Conservation (phyloP, 2,329 filamentous ascomycete genomes). For the Hypomyces rosellus region DNA sequence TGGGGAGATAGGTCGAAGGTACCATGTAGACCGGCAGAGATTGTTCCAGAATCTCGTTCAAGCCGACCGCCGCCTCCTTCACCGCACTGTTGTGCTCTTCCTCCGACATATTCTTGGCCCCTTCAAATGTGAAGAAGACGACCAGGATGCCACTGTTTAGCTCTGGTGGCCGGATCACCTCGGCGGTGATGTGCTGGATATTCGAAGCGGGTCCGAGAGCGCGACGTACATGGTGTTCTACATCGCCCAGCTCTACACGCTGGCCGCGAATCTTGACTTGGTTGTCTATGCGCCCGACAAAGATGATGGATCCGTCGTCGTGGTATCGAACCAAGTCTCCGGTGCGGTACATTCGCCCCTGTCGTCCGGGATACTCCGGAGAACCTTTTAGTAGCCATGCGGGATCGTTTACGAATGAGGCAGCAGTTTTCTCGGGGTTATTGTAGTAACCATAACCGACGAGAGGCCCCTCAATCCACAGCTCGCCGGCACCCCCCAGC, state of each 20-base stretch:
- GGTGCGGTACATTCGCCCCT: background rate
- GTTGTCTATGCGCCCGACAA: slow-evolving; percentile 37
- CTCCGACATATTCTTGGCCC: too few species aligned
- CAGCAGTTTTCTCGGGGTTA: background rate
- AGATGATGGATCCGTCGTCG: background rate
- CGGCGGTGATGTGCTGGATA: too few species aligned
- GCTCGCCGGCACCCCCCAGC: background rate
- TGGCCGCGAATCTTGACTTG: slow-evolving; percentile 51
- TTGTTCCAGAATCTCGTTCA: too few species aligned
- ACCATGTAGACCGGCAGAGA: too few species aligned
- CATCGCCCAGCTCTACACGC: slow-evolving; percentile 35
- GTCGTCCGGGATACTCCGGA: background rate
- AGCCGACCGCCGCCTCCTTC: too few species aligned
- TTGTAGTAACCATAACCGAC: background rate
- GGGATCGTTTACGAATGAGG: background rate
- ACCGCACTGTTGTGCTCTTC: too few species aligned
- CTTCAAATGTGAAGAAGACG: too few species aligned
- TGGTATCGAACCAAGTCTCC: background rate
- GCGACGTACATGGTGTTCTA: slow-evolving; percentile 2
- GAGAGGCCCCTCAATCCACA: background rate
- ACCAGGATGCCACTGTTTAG: too few species aligned
- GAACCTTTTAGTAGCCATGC: background rate
- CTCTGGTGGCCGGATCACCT: too few species aligned
- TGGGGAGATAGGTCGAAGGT: too few species aligned
- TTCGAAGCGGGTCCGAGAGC: too few species aligned